Evolutionary conservation across 208 protist genomes (phyloP).

Genomic region (Trypanosoma melophagium): DNA sequence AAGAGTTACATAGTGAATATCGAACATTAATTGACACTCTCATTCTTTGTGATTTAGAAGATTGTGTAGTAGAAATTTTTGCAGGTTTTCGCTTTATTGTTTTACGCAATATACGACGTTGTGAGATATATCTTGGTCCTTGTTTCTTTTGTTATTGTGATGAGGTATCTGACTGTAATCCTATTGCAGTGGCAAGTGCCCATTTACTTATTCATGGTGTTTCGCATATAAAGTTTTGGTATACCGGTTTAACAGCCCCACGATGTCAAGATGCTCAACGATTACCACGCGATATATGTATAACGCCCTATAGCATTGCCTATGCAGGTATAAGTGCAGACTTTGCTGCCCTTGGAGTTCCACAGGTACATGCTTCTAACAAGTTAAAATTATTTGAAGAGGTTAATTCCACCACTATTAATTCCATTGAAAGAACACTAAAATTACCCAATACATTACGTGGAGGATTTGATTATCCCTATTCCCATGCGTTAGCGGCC

Average conservation of each 20-base stretch:
- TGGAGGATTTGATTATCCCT: constrained; percentile 57
- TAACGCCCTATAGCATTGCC: constrained; percentile 43
- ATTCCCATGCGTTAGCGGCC: constrained; percentile 52
- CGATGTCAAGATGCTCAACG: constrained; percentile 1
- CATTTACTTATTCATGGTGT: constrained; percentile 37
- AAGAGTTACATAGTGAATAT: constrained; percentile 32
- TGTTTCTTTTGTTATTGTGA: constrained; percentile 52
- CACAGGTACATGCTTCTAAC: constrained; percentile 35
- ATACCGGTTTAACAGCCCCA: constrained; percentile 14
- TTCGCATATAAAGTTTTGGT: constrained; percentile 23
- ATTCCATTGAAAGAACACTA: constrained; percentile 2
- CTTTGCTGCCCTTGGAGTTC: constrained; percentile 49
- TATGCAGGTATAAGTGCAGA: constrained; percentile 70
- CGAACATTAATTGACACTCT: constrained; percentile 40
- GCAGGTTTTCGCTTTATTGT: constrained; percentile 58
- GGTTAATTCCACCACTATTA: neutral
- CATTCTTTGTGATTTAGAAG: constrained; percentile 49
- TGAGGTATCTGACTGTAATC: constrained; percentile 38
- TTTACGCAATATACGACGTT: constrained; percentile 43
- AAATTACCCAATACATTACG: constrained; percentile 21
- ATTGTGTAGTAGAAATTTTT: constrained; percentile 55
- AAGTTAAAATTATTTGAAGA: neutral
- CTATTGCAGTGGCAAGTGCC: constrained; percentile 40
- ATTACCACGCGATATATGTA: constrained; percentile 7
- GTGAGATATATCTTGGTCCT: constrained; percentile 57